A percentile compares a stretch with the other conserved stretches of the same genome.
Evolutionary conservation across 331 rosid species (phyloP).

Genomic region (Spiraea crenata): DNA sequence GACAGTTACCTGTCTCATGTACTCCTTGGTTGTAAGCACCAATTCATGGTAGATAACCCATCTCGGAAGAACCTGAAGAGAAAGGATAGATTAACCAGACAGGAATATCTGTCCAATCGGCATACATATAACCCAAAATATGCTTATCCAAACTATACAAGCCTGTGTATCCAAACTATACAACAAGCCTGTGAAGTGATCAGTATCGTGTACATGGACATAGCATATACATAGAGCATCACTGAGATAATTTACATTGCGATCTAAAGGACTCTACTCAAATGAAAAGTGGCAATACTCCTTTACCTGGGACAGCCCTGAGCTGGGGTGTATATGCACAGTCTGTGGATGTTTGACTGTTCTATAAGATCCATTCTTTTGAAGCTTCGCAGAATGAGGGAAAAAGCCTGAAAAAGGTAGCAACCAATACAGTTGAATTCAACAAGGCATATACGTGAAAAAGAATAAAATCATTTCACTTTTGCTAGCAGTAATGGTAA

Average conservation of each 20-base stretch:
- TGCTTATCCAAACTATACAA: too few species aligned
- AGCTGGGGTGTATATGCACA: conserved; percentile 94
- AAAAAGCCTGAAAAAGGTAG: conserved; percentile 62
- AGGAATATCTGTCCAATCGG: not conserved
- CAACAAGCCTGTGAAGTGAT: not conserved
- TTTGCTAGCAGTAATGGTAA: not conserved
- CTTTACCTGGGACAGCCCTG: conserved; percentile 79
- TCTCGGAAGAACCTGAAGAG: conserved; percentile 70
- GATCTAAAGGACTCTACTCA: conserved; percentile 5
- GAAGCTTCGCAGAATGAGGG: conserved; percentile 76
- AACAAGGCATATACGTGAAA: conserved; percentile 6
- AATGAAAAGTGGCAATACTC: not conserved
- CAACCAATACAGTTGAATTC: conserved; percentile 16
- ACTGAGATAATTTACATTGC: not conserved
- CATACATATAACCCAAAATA: too few species aligned
- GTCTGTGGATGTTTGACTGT: conserved; percentile 79
- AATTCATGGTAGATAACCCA: conserved; percentile 93
- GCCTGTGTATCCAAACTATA: too few species aligned
- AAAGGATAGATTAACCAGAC: conserved; percentile 10
- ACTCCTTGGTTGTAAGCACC: conserved; percentile 89
- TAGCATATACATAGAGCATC: not conserved
- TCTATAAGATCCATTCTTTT: conserved; percentile 83
- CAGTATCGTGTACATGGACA: not conserved
- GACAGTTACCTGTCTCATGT: conserved; percentile 80
- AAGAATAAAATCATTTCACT: not conserved